Evolutionary conservation across 257 asterid genomes (phyloP).

Genomic region (Cynanchum wilfordii): DNA sequence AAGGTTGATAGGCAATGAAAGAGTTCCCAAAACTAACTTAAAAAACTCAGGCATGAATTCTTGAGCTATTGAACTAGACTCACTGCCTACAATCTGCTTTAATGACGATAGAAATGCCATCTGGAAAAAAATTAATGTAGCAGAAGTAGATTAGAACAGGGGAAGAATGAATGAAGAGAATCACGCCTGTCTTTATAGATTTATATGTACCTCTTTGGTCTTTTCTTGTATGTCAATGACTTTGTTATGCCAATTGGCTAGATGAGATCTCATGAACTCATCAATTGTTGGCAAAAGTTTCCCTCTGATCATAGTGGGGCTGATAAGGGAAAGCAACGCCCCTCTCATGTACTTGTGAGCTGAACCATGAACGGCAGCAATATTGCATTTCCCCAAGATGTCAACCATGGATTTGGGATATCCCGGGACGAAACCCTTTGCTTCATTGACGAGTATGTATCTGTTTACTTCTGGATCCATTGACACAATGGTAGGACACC

Average conservation of each 20-base stretch:
- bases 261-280: conserved; percentile 45
- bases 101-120: conserved; percentile 91
- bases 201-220: conserved; percentile 47
- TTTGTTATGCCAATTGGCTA: conserved; percentile 46
- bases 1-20: conserved; percentile 87
- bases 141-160: conserved; percentile 22
- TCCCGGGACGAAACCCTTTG: conserved; percentile 77
- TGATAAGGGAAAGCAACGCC: conserved; percentile 60
- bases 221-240: conserved; percentile 61
- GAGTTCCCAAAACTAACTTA: conserved; percentile 86
- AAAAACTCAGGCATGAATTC: conserved; percentile 88
- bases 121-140: conserved; percentile 30
- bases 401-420: conserved; percentile 88
- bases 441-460: conserved; percentile 63
- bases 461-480: conserved; percentile 79
- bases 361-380: conserved; percentile 67
- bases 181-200: background rate
- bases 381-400: conserved; percentile 58
- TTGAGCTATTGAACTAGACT: conserved; percentile 58
- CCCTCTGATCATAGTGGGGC: conserved; percentile 43
- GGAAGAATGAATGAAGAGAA: conserved; percentile 14
- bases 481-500: conserved; percentile 74
- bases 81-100: conserved; percentile 79
- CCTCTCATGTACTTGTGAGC: conserved; percentile 55
- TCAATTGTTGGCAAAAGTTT: conserved; percentile 46